Evolutionary conservation across 2,329 filamentous ascomycete genomes (phyloP), one percentile per base, ranked within the genome.

Genomic region (Arthrinium phaeospermum): DNA sequence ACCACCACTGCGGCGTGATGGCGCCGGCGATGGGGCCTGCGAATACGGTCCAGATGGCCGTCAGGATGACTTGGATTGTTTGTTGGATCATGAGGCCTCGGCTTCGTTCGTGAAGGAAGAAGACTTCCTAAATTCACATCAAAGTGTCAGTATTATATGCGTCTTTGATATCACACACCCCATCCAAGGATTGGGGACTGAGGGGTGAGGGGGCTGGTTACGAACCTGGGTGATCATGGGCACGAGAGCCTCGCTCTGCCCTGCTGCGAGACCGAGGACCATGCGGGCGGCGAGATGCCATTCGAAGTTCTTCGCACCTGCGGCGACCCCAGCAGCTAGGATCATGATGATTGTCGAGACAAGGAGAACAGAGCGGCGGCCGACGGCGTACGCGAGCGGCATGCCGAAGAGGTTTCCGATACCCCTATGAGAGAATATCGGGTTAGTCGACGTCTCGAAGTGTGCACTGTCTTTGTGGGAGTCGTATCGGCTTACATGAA

Each of bases 71-170:
- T 67, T 86, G 83, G 13, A 82, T 81, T 0, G 83, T 81, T 37
- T 81, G 80, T 70, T 85, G 83, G 71, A 82, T 80, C 82, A 84
- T 85, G 22, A 84, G 75, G 46, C 77, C 83, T 1, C 71, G 69
- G 53, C 82, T 82, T 5, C 84, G 77, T 75, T 86, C 84, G 75
- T 86, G 84, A 0, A 86, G 75, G 72, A 86, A 86, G 74, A 84
- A 84, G 14, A 85, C 79, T 71, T 84, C 82, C 75, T 84, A 77
- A 34, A 8, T 6, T 27, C 41, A 22, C 7, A 34, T 30, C 10
- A 34, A 41, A 27, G 41, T 12, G 61, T 41, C 44, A 51, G 47
- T n/a, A 8, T 10, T 1, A 27, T 16, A 41, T n/a, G 1, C 1
- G 57, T 67, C 27, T 3, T 7, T 24, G 1, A 7, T 53, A 22